These are phyloP conservation scores for Hysterangium stoloniferum DNA, from an alignment of 768 basidiomycete species.

Conservation along the genomic window DNA sequence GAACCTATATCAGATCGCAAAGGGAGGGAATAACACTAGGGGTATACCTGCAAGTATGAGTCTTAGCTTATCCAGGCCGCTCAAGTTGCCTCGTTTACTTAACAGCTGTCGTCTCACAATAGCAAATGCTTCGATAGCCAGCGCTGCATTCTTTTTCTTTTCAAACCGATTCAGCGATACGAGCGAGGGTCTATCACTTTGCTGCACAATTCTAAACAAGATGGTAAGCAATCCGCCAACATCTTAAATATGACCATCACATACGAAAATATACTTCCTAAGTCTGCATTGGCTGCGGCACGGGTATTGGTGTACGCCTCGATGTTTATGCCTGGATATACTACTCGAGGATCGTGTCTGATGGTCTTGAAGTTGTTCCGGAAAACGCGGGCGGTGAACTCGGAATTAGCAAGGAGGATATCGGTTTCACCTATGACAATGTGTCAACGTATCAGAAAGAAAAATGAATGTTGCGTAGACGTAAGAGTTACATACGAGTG, in stretches of 20 bases:
- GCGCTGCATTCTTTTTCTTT: conserved; percentile 81
- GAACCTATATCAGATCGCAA: background rate
- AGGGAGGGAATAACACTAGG: background rate
- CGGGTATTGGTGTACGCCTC: conserved; percentile 46
- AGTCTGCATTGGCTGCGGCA: conserved; percentile 4
- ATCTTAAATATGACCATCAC: background rate
- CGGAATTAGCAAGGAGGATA: conserved; percentile 84
- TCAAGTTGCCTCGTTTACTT: conserved; percentile 2
- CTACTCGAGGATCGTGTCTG: conserved; percentile 52
- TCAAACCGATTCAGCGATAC: conserved; percentile 93
- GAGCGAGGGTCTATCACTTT: conserved; percentile 53
- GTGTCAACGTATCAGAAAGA: background rate
- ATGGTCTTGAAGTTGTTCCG: conserved; percentile 68
- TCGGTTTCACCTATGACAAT: conserved; percentile 72
- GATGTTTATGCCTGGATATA: conserved; percentile 94
- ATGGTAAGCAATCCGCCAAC: conserved; percentile 8
- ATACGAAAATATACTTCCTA: conserved; percentile 14
- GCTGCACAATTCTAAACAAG: background rate
- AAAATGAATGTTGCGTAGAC: too few species aligned
- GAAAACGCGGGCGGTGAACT: conserved; percentile 82
- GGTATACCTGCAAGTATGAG: conserved; percentile 71
- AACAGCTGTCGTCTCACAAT: conserved; percentile 31
- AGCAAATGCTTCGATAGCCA: conserved; percentile 79
- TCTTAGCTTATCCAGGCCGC: conserved; percentile 35
- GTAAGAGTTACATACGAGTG: conserved; percentile 56